Percentiles rank a stretch among this genome's conserved stretches.
These are phyloP conservation scores for Xanthoceras sorbifolium DNA, from an alignment of 345 rosid species.

Conservation along the genomic window DNA sequence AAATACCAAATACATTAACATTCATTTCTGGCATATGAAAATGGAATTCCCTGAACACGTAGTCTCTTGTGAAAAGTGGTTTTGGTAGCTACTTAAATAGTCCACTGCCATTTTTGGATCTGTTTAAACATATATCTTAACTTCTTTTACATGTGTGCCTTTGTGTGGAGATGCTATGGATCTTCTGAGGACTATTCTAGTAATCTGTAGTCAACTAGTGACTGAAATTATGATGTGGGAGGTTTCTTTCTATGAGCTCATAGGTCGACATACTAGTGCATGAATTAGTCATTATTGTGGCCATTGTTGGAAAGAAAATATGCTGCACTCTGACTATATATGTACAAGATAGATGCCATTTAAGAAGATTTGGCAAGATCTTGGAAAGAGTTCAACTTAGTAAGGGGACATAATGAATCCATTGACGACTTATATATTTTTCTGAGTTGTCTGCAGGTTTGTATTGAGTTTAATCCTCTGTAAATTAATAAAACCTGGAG, in stretches of 20 bases:
- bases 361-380: not conserved
- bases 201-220: not conserved
- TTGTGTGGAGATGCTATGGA: not conserved
- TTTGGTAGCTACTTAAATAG: not conserved
- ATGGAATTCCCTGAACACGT: not conserved
- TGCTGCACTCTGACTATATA: not conserved
- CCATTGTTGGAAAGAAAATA: not conserved
- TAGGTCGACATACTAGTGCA: not conserved
- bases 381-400: not conserved
- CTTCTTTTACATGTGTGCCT: not conserved
- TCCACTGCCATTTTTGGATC: not conserved
- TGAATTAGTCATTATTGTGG: not conserved
- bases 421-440: not conserved
- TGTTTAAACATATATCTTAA: not conserved
- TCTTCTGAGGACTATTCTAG: not conserved
- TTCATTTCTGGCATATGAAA: constrained; percentile 3
- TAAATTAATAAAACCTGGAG: not conserved
- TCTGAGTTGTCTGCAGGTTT: not conserved
- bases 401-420: not conserved
- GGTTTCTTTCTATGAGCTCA: not conserved
- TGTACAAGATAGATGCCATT: not conserved
- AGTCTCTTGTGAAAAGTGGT: not conserved
- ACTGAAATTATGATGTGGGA: not conserved
- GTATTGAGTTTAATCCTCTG: not conserved
- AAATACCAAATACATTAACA: not conserved